phyloP scores from a whole-genome alignment of 306 rosid species.

The Aeschynomene evenia region DNA sequence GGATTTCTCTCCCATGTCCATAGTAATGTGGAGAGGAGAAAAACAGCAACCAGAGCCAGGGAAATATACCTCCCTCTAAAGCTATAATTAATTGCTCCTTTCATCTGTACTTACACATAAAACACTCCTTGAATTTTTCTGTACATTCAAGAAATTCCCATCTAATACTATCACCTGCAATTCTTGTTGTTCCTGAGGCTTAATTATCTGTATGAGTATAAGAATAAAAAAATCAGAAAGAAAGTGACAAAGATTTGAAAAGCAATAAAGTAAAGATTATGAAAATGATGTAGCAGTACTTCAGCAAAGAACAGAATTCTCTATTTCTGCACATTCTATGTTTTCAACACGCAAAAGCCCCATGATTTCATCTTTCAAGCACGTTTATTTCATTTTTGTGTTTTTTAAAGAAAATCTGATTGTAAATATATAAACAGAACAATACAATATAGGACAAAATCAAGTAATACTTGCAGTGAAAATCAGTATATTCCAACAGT shows the following conservation, averaged over 20 bases:
- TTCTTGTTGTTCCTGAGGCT: slow-evolving; percentile 22
- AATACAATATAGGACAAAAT: not conserved
- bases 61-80: slow-evolving; percentile 54
- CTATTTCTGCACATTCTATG: not conserved
- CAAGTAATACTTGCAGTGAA: not conserved
- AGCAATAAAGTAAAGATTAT: not conserved
- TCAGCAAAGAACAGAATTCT: not conserved
- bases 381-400: not conserved
- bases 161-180: not conserved
- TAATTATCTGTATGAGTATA: slow-evolving; percentile 28
- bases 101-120: slow-evolving; percentile 53
- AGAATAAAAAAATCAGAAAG: slow-evolving; percentile 10
- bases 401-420: not conserved
- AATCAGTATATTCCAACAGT: not conserved
- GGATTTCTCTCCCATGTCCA: slow-evolving; percentile 79
- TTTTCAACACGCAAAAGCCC: no score
- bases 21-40: slow-evolving; percentile 48
- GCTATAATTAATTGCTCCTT: slow-evolving; percentile 44
- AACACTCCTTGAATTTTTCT: slow-evolving; percentile 18
- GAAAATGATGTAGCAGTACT: not conserved
- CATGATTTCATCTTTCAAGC: not conserved
- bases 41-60: slow-evolving; percentile 49
- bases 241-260: slow-evolving; percentile 11
- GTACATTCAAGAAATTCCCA: slow-evolving; percentile 20
- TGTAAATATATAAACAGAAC: not conserved